Percentiles rank a stretch among this genome's conserved stretches.
These are phyloP conservation scores for Mucor circinelloides DNA, from an alignment of 371 early-diverging fungal species.

Conservation along the genomic window DNA sequence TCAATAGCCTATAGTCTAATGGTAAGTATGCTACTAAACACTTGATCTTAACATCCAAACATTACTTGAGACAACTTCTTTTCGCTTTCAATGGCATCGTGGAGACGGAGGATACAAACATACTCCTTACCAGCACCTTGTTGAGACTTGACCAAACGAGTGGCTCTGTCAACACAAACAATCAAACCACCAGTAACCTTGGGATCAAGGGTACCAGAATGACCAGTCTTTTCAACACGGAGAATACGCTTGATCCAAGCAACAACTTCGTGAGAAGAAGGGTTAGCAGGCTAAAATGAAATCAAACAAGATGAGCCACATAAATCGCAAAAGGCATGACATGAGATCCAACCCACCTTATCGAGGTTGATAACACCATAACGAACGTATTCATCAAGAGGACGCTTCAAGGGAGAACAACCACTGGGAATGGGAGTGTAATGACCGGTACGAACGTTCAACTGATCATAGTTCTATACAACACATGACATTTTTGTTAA, in stretches of 20 bases:
- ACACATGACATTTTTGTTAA: neutral
- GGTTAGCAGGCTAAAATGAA: conserved; percentile 94
- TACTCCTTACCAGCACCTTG: conserved; percentile 99
- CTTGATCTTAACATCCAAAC: neutral
- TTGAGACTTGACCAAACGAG: conserved; percentile 99
- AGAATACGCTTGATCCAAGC: conserved; percentile 99
- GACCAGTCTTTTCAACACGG: conserved; percentile 99
- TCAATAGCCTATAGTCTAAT: conserved; percentile 72
- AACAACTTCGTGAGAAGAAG: conserved; percentile 99
- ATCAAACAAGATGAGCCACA: neutral
- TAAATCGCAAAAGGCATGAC: neutral
- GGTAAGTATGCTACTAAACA: neutral
- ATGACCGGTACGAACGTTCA: conserved; percentile 96
- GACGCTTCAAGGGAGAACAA: conserved; percentile 95
- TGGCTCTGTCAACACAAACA: conserved; percentile 99
- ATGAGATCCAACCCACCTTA: conserved; percentile 31
- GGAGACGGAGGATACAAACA: conserved; percentile 96
- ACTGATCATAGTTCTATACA: conserved; percentile 93
- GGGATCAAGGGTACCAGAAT: conserved; percentile 99
- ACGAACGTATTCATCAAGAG: conserved; percentile 89
- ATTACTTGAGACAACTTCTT: conserved; percentile 78
- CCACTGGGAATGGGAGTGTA: conserved; percentile 98
- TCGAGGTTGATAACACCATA: conserved; percentile 98
- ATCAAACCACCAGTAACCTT: conserved; percentile 99
- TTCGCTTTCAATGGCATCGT: conserved; percentile 89